Base-by-base conservation (phyloP, 768 basidiomycete genomes). In the Infundibulicybe gibba region DNA sequence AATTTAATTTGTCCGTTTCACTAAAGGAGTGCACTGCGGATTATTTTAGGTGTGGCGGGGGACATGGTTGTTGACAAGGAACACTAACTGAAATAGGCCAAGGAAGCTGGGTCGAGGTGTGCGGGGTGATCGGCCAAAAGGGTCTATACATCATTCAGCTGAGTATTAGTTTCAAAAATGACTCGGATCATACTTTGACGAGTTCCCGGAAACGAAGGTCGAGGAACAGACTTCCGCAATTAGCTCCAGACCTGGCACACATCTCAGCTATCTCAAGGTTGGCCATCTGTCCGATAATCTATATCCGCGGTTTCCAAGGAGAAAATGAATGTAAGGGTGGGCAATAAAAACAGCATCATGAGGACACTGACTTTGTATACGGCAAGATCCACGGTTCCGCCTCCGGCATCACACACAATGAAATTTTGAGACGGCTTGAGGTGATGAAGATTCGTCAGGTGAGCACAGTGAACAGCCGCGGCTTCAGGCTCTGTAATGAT, bases 251-350 rank as follows among this genome's bases (percentile, higher is more conserved):
- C 45, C 90, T 76, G 12, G 90, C 90, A 51, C 87, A 88, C 68
- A 94, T 85, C 67, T 94, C 92, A 39, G 90, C 91, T 49, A 94
- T 92, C 63, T 94, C 90, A n/a, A 94, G 77, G 57, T 81, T 80
- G 10, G 82, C 71, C 63, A 89, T 74, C 53, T 88, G 78, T 4
- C 90, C 92, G 45, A 87, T 87, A 41, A 94, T 87, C 75, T 76
- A 53, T 30, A 68, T 68, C 63, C 53, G 55, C 51, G 44, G 47
- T 32, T 32, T 38, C 16, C 41, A 25, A 25, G 31, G 38, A 35
- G 38, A 52, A 35, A 44, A 30, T 40, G 34, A 45, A 48, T 33
- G 40, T 49, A 15, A n/a, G 41, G 40, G 21, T 37, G n/a, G n/a
- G 43, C 40, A 51, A n/a, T n/a, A 19, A 32, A 15, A 19, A 20